Evolutionary conservation across 495 filamentous ascomycete genomes (phyloP).

Genomic region (Podospora fimiseda): DNA sequence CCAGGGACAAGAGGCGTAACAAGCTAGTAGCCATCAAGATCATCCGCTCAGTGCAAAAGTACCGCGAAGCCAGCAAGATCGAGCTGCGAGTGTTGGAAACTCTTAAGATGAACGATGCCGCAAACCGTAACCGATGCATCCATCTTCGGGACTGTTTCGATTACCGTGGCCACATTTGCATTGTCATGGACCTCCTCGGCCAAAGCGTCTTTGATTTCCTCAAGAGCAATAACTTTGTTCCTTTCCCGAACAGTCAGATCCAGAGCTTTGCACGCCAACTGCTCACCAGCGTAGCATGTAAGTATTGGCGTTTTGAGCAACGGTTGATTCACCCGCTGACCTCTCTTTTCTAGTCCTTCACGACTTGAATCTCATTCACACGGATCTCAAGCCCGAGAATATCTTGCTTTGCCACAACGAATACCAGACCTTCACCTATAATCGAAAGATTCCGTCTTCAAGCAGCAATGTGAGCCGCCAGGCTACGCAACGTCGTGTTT

Average conservation of each 20-base stretch:
- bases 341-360: slow-evolving; percentile 65
- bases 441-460: slow-evolving; percentile 87
- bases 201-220: slow-evolving; percentile 98
- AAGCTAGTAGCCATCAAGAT: slow-evolving; percentile 91
- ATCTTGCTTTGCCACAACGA: slow-evolving; percentile 84
- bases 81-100: slow-evolving; percentile 90
- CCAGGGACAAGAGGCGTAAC: slow-evolving; percentile 66
- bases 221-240: slow-evolving; percentile 88
- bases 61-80: slow-evolving; percentile 93
- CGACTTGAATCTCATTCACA: slow-evolving; percentile 96
- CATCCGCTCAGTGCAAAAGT: slow-evolving; percentile 96
- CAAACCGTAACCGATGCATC: slow-evolving; percentile 94
- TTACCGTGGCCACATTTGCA: slow-evolving; percentile 96
- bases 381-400: slow-evolving; percentile 96
- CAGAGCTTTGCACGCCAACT: slow-evolving; percentile 93
- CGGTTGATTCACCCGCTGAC: slow-evolving; percentile 18
- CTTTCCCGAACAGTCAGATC: slow-evolving; percentile 98
- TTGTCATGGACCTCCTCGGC: slow-evolving; percentile 92
- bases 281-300: slow-evolving; percentile 97
- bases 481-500: slow-evolving; percentile 77
- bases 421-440: slow-evolving; percentile 97
- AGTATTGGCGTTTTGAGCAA: slow-evolving; percentile 32
- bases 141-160: slow-evolving; percentile 97
- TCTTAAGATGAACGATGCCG: slow-evolving; percentile 77
- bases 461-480: slow-evolving; percentile 68